Evolutionary conservation across 306 rosid species (phyloP).

Genomic region (Prosopis cineraria): DNA sequence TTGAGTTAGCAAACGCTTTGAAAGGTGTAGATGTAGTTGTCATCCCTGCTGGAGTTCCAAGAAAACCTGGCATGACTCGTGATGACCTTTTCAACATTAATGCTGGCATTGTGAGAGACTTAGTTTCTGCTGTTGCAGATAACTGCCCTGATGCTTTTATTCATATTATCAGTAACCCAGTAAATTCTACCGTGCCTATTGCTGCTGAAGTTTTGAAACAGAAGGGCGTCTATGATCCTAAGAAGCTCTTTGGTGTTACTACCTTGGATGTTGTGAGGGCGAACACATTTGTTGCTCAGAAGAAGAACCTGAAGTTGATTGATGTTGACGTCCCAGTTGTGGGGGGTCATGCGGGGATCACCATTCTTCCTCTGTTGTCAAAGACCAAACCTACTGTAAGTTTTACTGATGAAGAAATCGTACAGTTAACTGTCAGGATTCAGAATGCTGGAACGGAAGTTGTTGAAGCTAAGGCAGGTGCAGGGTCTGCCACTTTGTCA

Average conservation of each 20-base stretch:
- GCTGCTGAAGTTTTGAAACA: slow-evolving; percentile 84
- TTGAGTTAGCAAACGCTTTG: slow-evolving; percentile 69
- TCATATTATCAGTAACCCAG: slow-evolving; percentile 89
- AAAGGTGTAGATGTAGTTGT: slow-evolving; percentile 84
- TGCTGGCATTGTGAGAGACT: slow-evolving; percentile 85
- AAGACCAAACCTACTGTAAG: slow-evolving; percentile 76
- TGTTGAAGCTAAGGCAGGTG: slow-evolving; percentile 97
- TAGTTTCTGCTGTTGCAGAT: slow-evolving; percentile 90
- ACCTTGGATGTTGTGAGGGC: slow-evolving; percentile 99
- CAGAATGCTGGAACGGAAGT: slow-evolving; percentile 99
- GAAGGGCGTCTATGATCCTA: slow-evolving; percentile 93
- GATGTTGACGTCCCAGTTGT: slow-evolving; percentile 97
- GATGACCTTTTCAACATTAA: slow-evolving; percentile 97
- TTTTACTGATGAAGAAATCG: slow-evolving; percentile 78
- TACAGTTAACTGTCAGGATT: slow-evolving; percentile 76
- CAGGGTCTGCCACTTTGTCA: slow-evolving; percentile 96
- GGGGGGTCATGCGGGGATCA: slow-evolving; percentile 97
- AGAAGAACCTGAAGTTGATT: slow-evolving; percentile 84
- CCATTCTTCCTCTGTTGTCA: slow-evolving; percentile 87
- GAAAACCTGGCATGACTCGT: slow-evolving; percentile 98
- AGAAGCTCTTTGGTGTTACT: slow-evolving; percentile 92
- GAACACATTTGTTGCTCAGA: slow-evolving; percentile 95
- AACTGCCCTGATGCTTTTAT: slow-evolving; percentile 92
- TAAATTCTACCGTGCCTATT: slow-evolving; percentile 94
- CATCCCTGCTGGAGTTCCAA: slow-evolving; percentile 98